Evolutionary conservation across 352 stramenopile genomes (phyloP).

Genomic region (Elongisporangium anandrum): DNA sequence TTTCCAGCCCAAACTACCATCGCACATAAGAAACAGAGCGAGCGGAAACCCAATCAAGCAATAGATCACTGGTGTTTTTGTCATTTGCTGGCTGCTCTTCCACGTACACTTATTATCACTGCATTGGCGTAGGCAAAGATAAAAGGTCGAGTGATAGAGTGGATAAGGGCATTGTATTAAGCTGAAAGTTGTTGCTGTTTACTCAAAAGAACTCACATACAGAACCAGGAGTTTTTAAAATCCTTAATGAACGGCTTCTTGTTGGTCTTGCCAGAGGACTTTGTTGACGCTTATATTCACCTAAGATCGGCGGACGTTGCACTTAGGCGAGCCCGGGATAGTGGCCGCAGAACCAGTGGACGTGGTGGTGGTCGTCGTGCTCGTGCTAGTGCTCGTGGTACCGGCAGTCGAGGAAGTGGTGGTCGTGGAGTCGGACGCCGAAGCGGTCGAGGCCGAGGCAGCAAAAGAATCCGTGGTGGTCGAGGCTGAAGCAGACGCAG

Average conservation of each 20-base stretch:
- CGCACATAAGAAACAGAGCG: constrained; percentile 11
- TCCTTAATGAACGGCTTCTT: not conserved
- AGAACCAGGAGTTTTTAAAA: not conserved
- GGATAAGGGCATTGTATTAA: not conserved
- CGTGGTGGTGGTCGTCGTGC: constrained; percentile 1
- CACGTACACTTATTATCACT: not conserved
- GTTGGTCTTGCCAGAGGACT: not conserved
- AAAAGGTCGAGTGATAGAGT: not conserved
- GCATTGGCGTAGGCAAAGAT: not conserved
- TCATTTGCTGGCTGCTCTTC: not conserved
- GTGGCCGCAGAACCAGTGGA: not conserved
- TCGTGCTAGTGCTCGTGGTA: not conserved
- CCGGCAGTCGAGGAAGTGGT: not conserved
- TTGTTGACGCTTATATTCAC: not conserved
- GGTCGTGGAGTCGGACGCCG: not conserved
- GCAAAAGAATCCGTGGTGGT: not conserved
- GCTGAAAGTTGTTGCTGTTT: not conserved
- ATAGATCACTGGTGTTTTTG: not conserved
- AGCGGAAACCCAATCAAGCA: constrained; percentile 1
- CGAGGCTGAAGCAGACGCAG: not conserved
- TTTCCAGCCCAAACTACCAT: constrained; percentile 68
- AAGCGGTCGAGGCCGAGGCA: not conserved
- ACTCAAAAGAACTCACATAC: not conserved
- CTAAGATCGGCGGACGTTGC: constrained; percentile 6
- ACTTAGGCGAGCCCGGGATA: not conserved